A percentile compares a stretch with the other conserved stretches of the same genome.
Evolutionary conservation across 2,329 filamentous ascomycete genomes (phyloP).

Genomic region (Pestalotiopsis sp.): DNA sequence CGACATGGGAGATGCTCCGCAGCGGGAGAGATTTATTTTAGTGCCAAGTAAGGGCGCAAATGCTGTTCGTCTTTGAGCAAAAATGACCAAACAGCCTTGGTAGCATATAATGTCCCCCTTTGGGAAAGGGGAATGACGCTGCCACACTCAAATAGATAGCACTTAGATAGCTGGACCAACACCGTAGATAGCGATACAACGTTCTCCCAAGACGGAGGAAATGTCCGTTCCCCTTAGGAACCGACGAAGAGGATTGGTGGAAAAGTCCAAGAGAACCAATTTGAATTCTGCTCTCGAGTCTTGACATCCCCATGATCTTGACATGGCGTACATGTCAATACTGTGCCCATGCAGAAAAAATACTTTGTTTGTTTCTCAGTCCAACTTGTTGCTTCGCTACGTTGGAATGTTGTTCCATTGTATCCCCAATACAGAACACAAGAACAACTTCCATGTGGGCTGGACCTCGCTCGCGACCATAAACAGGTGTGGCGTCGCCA

Average conservation of each 20-base stretch:
- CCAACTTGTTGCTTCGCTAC: no score
- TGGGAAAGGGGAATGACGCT: neutral
- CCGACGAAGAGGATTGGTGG: neutral
- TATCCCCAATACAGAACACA: no score
- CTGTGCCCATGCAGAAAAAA: no score
- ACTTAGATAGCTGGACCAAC: conserved; percentile 9
- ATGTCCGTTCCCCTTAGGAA: neutral
- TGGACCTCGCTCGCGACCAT: no score
- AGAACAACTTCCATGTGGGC: no score
- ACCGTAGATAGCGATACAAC: conserved; percentile 3
- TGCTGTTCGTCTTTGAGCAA: neutral
- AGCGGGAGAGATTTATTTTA: neutral
- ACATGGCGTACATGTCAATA: no score
- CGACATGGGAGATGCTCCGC: neutral
- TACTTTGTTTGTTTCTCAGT: no score
- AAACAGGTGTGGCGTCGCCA: no score
- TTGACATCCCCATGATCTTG: neutral
- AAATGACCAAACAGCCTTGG: neutral
- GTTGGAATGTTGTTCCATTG: no score
- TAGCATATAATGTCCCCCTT: neutral
- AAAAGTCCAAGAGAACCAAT: neutral
- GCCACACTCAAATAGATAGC: neutral
- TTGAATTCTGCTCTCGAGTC: neutral
- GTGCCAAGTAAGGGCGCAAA: no score
- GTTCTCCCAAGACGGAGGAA: neutral